These are phyloP conservation scores for Alnus glutinosa DNA, from an alignment of 306 rosid genomes.

Conservation along the genomic window DNA sequence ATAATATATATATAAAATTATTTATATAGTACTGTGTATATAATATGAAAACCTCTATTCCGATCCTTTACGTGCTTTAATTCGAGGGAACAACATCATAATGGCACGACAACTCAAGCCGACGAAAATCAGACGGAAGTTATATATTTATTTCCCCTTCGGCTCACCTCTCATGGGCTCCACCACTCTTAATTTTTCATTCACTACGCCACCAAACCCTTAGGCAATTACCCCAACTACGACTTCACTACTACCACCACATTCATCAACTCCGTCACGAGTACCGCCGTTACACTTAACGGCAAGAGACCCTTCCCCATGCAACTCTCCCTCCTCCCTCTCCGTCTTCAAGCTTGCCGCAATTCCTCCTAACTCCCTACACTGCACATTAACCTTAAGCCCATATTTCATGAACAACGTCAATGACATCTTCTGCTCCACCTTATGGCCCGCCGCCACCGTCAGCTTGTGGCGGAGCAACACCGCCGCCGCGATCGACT, in stretches of 20 bases:
- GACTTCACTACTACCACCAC: neutral
- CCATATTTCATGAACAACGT: slow-evolving; percentile 94
- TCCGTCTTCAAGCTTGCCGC: slow-evolving; percentile 39
- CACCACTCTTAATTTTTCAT: slow-evolving; percentile 8
- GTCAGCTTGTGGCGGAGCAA: slow-evolving; percentile 72
- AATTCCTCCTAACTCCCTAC: slow-evolving; percentile 58
- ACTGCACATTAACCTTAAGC: slow-evolving; percentile 63
- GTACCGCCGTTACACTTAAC: slow-evolving; percentile 11
- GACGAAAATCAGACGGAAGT: neutral
- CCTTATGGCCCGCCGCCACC: slow-evolving; percentile 62
- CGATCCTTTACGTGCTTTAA: neutral
- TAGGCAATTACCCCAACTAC: slow-evolving; percentile 22
- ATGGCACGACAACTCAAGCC: too few species aligned
- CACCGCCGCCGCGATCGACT: slow-evolving; percentile 76
- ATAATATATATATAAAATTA: neutral
- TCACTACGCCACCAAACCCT: slow-evolving; percentile 1
- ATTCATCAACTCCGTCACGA: slow-evolving; percentile 22
- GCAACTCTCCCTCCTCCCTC: slow-evolving; percentile 15
- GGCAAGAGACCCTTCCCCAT: slow-evolving; percentile 21
- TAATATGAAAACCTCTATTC: neutral
- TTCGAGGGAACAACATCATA: too few species aligned
- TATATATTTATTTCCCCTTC: too few species aligned
- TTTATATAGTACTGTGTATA: neutral
- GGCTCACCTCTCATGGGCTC: neutral
- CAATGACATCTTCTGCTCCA: slow-evolving; percentile 91